Evolutionary conservation across 2,329 filamentous ascomycete genomes (phyloP), one percentile per base, ranked within the genome.

Genomic region (Blumeriella jaapii): DNA sequence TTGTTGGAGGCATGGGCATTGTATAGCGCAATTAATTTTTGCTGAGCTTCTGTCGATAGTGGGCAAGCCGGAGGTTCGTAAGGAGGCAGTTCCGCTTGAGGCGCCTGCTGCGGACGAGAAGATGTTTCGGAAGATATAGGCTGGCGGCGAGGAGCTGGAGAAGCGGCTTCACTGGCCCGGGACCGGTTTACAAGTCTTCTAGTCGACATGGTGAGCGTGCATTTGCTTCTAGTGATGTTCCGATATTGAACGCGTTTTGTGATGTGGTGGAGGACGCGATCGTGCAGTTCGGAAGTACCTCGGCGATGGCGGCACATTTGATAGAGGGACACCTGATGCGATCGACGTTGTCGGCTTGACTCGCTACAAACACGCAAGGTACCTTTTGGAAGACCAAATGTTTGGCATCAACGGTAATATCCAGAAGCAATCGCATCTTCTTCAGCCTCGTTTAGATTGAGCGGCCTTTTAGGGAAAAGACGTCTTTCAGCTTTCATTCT

Each of bases 51-150:
- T 0, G 46, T 42, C 33, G 64, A 70, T 13, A 78, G 63, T 1
- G 70, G 61, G 36, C 66, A 65, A 7, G 57, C 55, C 2, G 68
- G 69, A 11, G 63, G 59, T 51, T 74, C 59, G 52, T 78, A 78
- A 5, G 59, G 47, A 8, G 69, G 64, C 23, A 71, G 48, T 8
- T 49, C 39, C 2, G 53, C 49, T 13, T 24, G 33, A 17, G 17
- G 26, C 25, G 18, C 17, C 3, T 40, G 29, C 30, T 38, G n/a
- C n/a, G n/a, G 31, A 12, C 29, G 42, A 9, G 35, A 27, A 17
- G 29, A 27, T 19, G 36, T 35, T 31, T 43, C 29, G 4, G 41
- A 31, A 16, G 31, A 36, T 28, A 37, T 34, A 28, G 39, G 41
- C 12, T 38, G 28, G 14, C 31, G 28, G 26, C 33, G 33, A 16